Conservation (phyloP, 305 asterid species). For the Fraxinus paxiana region DNA sequence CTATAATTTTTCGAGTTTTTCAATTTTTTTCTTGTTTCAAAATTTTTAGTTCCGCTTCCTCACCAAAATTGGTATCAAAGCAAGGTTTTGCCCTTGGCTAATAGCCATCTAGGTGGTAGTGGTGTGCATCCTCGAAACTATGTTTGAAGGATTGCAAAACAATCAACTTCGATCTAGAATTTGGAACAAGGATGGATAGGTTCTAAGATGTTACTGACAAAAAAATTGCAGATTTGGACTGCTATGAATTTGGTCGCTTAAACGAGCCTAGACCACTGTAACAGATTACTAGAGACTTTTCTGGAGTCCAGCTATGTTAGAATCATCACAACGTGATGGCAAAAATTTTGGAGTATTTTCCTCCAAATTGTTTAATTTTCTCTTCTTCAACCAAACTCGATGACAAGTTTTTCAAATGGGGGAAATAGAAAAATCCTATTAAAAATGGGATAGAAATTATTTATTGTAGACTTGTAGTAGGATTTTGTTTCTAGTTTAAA, state of each 20-base stretch:
- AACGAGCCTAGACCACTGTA: not conserved
- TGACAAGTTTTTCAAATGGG: not conserved
- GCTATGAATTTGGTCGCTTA: not conserved
- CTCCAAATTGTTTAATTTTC: not conserved
- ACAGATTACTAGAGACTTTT: not conserved
- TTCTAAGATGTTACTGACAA: not conserved
- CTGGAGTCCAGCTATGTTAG: not conserved
- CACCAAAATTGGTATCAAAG: not conserved
- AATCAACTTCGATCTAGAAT: not conserved
- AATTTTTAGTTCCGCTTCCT: not conserved
- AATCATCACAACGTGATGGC: not conserved
- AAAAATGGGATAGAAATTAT: not conserved
- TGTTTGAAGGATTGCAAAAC: not conserved
- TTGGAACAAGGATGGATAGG: not conserved
- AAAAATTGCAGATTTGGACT: not conserved
- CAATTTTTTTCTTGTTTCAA: not conserved
- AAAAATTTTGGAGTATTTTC: not conserved
- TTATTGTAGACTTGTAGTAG: not conserved
- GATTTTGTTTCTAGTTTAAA: not conserved
- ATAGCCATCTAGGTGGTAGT: not conserved
- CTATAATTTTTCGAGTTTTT: not conserved
- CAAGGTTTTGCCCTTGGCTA: not conserved
- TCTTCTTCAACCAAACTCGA: not conserved
- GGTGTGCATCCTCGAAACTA: not conserved
- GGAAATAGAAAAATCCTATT: not conserved